Evolutionary conservation across 75 land plant species (phyloP).

Genomic region (Cunninghamia lanceolata): DNA sequence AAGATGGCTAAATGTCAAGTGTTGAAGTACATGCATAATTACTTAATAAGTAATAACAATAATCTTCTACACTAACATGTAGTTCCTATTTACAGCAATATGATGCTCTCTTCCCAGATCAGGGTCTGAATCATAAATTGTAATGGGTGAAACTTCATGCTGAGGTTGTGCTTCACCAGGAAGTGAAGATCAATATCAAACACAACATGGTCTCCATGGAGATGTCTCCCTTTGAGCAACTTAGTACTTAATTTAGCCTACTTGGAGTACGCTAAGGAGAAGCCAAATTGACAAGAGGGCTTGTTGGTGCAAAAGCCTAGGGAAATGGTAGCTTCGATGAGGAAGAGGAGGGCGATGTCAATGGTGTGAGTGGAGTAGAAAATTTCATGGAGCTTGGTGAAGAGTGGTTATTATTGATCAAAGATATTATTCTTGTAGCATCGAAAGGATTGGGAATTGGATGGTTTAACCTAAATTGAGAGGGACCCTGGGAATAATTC

Average conservation of each 20-base stretch:
- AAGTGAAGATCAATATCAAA: constrained; percentile 73
- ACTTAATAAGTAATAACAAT: too few species aligned
- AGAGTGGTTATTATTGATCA: neutral
- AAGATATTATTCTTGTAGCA: neutral
- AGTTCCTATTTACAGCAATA: constrained; percentile 86
- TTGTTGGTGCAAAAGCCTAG: constrained; percentile 33
- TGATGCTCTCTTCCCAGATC: constrained; percentile 73
- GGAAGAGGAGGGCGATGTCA: neutral
- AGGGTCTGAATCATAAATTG: constrained; percentile 82
- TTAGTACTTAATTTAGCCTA: constrained; percentile 53
- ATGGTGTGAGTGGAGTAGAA: neutral
- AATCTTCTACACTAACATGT: too few species aligned
- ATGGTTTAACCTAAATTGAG: neutral
- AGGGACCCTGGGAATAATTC: neutral
- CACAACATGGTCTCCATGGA: constrained; percentile 55
- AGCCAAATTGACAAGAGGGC: constrained; percentile 34
- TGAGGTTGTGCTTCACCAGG: constrained; percentile 67
- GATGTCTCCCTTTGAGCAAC: constrained; percentile 59
- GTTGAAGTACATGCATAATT: too few species aligned
- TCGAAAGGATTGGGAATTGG: constrained; percentile 2
- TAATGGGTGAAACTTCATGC: constrained; percentile 89
- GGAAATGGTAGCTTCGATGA: constrained; percentile 3
- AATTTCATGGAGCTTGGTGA: neutral
- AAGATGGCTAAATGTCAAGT: too few species aligned
- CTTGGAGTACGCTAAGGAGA: constrained; percentile 23